Evolutionary conservation across 2,329 filamentous ascomycete genomes (phyloP), one percentile per base, ranked within the genome.

Genomic region (Talaromyces sp.): DNA sequence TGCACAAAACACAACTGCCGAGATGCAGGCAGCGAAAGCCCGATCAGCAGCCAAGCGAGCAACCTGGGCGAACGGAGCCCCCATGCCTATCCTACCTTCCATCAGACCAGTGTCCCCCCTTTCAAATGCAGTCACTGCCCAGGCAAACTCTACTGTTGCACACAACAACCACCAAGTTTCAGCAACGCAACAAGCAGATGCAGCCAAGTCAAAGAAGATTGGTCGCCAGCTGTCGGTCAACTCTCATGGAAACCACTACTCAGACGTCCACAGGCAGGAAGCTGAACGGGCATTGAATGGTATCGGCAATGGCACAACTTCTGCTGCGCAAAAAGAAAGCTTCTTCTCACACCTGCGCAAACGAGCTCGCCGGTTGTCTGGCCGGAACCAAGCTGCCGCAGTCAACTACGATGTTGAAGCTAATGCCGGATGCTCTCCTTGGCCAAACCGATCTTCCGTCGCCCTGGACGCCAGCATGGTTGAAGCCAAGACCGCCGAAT

Each of bases 321-420:
- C 92, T 4, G 88, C 84, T 69, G 90, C 85, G 19, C 90, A 92
- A 52, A 96, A 96, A 72, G 95, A 99, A 75, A 92, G 95, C 75
- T 99, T 99, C 81, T 99, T 99, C 78, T 98, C 95, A 0, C 95
- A 99, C 73, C 83, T 99, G 8, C 86, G 95, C 61, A 99, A 99
- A 77, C 88, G 93, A 57, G 95, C 96, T 30, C 86, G 95, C 68
- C 85, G 95, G 67, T 88, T 99, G 63, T 99, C 95, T 28, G 95
- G 95, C 54, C 88, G 93, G 61, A 92, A 96, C 71, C 91, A 93
- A 72, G 88, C 87, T 15, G 88, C 91, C 62, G 91, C 92, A 19
- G 89, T 92, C 9, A 86, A 84, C 51, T 93, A 97, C 68, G 93
- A 98, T 71, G 81, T 96, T 59, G 95, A 98, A 75, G 89, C 92